These are phyloP conservation scores for Tetragonia tetragonoides DNA, from an alignment of 148 eudicot species.

Conservation along the genomic window DNA sequence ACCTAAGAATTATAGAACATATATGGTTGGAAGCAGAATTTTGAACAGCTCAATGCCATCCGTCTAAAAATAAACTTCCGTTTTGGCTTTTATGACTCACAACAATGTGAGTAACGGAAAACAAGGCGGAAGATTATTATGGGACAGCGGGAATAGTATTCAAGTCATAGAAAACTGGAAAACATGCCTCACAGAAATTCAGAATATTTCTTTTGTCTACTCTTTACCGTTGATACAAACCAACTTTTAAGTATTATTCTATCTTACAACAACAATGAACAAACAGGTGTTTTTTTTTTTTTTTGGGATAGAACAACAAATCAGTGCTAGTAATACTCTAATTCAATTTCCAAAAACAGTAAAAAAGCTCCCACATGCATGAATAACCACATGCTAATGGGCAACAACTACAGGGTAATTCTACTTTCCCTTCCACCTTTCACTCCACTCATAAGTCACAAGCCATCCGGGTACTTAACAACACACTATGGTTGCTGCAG, in stretches of 20 bases:
- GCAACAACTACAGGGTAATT: background rate
- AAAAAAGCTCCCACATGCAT: background rate
- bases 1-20: background rate
- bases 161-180: background rate
- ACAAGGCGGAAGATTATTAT: no score
- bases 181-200: background rate
- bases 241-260: no score
- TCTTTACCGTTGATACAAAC: background rate
- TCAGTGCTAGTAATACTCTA: background rate
- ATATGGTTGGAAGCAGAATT: background rate
- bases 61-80: no score
- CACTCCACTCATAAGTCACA: background rate
- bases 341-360: background rate
- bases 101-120: no score
- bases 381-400: background rate
- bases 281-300: no score
- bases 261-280: no score
- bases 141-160: background rate
- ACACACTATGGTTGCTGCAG: background rate
- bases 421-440: background rate
- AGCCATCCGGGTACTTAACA: background rate
- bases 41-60: background rate
- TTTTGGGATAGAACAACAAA: background rate
- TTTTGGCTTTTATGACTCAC: no score
- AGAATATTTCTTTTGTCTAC: background rate